Percentiles rank a stretch among this genome's conserved stretches.
Conservation (phyloP, 31 red algal genomes). For the Odonthalia washingtoniensis region DNA sequence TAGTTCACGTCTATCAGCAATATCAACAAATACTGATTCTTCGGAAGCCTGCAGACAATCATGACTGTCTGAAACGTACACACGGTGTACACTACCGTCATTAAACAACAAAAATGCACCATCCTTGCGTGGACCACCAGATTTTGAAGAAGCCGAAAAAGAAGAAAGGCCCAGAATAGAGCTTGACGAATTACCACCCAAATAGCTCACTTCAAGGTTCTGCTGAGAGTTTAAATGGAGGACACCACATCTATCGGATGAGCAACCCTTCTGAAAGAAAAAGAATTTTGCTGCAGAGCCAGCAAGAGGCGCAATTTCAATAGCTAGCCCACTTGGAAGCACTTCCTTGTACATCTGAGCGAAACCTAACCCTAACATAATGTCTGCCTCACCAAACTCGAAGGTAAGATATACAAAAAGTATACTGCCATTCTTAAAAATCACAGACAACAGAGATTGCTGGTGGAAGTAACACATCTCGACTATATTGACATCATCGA, state of each 20-base stretch:
- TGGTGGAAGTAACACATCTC: conserved; percentile 46
- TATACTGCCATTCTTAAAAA: conserved; percentile 46
- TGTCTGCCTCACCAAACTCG: background rate
- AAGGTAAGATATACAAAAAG: conserved; percentile 34
- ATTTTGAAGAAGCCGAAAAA: conserved; percentile 30
- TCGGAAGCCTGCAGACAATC: conserved; percentile 32
- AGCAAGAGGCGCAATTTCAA: conserved; percentile 38
- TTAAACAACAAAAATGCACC: conserved; percentile 59
- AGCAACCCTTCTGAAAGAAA: conserved; percentile 47
- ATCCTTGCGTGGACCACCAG: conserved; percentile 4
- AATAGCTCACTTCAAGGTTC: conserved; percentile 21
- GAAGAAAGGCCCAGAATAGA: conserved; percentile 51
- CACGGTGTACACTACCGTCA: conserved; percentile 69
- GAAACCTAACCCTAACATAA: background rate
- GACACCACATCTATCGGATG: conserved; percentile 38
- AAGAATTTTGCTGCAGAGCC: conserved; percentile 43
- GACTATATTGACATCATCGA: background rate
- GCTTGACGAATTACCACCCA: conserved; percentile 41
- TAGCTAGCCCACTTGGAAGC: background rate
- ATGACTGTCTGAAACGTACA: conserved; percentile 23
- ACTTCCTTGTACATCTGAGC: conserved; percentile 46
- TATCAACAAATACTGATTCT: conserved; percentile 30
- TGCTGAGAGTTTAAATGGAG: conserved; percentile 18
- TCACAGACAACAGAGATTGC: conserved; percentile 48
- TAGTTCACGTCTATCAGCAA: conserved; percentile 30